phyloP scores from a whole-genome alignment of 441 rosid species.

The Populus hybrid region DNA sequence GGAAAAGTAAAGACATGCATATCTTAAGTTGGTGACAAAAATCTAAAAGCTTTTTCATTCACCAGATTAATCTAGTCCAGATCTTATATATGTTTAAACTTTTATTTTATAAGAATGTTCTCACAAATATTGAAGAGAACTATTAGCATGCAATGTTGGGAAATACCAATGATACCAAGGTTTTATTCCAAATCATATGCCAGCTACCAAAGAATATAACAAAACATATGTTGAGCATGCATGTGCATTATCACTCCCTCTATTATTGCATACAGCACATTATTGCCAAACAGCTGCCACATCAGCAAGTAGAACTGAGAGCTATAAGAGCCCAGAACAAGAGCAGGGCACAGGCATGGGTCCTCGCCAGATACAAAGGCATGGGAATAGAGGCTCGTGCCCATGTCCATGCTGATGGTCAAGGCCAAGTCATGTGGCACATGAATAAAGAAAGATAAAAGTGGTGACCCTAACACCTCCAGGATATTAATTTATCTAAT shows the following conservation, averaged over 20 bases:
- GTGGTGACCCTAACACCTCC: not conserved
- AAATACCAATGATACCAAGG: not conserved
- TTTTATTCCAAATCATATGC: not conserved
- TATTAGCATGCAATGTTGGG: not conserved
- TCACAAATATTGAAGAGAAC: not conserved
- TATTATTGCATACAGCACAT: not conserved
- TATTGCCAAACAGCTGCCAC: not conserved
- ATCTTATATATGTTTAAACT: not conserved
- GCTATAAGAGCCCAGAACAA: not conserved
- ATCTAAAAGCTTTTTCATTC: not conserved
- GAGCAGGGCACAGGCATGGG: not conserved
- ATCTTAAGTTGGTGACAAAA: not conserved
- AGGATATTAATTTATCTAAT: not conserved
- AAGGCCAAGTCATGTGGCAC: not conserved
- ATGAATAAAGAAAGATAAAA: not conserved
- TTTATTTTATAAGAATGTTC: no score
- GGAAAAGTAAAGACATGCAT: not conserved
- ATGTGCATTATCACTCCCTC: not conserved
- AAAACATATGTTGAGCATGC: not conserved
- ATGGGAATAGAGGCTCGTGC: not conserved
- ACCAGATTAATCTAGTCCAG: not conserved
- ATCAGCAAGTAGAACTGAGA: not conserved
- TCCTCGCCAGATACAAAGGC: not conserved
- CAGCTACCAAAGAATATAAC: not conserved
- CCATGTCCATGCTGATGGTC: not conserved